phyloP scores from a whole-genome alignment of 73 alveolate species.

The Tetrahymena elliotti region DNA sequence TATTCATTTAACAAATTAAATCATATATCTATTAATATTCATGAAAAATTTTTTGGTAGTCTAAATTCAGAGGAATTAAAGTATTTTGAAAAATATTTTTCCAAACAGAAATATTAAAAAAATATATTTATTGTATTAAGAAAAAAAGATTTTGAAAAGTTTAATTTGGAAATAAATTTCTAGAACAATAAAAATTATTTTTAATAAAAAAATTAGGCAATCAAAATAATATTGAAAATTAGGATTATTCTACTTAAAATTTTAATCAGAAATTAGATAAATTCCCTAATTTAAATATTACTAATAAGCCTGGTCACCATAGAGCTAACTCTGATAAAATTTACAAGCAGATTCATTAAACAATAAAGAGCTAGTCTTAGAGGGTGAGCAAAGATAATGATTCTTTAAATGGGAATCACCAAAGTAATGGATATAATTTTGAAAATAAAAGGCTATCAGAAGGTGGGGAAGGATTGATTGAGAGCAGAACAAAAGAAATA shows the following conservation, averaged over 20 bases:
- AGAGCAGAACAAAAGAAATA: neutral
- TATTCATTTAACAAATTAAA: too few species aligned
- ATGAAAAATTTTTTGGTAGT: too few species aligned
- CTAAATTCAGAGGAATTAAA: too few species aligned
- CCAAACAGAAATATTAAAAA: too few species aligned
- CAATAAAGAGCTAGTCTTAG: neutral
- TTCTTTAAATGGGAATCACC: neutral
- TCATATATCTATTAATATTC: too few species aligned
- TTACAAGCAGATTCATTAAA: neutral
- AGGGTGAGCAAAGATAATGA: neutral
- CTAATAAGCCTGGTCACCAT: neutral
- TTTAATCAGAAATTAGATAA: neutral
- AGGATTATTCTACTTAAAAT: neutral
- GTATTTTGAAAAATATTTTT: too few species aligned
- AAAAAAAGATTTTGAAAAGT: too few species aligned
- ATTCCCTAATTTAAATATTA: neutral
- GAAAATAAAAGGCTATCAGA: neutral
- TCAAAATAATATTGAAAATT: neutral
- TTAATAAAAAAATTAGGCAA: neutral
- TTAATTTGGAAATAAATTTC: too few species aligned
- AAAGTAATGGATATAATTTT: neutral
- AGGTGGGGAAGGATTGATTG: neutral
- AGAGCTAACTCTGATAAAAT: neutral
- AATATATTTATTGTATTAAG: too few species aligned
- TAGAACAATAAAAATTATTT: too few species aligned